Conservation (phyloP, 345 rosid species). For the Mangifera indica region DNA sequence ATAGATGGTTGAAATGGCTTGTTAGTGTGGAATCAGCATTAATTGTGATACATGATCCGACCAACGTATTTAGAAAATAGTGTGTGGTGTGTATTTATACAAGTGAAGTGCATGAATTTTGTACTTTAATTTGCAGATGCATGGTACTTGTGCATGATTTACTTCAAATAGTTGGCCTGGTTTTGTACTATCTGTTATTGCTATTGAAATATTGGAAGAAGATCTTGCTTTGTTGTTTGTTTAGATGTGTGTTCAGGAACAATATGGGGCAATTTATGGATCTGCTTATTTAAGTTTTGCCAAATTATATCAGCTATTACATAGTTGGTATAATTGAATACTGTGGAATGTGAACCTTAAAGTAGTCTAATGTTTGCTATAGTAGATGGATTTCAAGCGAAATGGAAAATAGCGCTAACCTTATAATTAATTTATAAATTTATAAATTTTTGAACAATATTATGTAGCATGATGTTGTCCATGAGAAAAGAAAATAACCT, state of each 20-base stretch:
- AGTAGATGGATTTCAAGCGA: neutral
- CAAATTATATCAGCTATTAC: neutral
- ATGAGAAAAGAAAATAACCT: constrained; percentile 6
- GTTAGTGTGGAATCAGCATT: neutral
- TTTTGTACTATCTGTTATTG: neutral
- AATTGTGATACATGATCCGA: neutral
- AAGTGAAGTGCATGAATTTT: neutral
- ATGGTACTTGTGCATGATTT: neutral
- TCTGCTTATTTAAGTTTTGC: neutral
- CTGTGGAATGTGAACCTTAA: neutral
- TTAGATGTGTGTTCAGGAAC: neutral
- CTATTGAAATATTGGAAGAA: neutral
- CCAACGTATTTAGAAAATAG: neutral
- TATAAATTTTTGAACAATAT: neutral
- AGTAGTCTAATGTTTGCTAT: neutral
- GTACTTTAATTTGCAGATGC: neutral
- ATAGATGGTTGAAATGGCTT: neutral
- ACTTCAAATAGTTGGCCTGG: neutral
- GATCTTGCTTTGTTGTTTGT: neutral
- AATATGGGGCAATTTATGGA: neutral
- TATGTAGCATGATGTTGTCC: neutral
- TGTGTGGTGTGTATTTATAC: neutral
- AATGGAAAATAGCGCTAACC: neutral
- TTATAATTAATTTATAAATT: neutral
- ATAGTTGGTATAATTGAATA: neutral